Percentiles rank a stretch among this genome's conserved stretches.
These are phyloP conservation scores for Stagonosporopsis rhizophila DNA, from an alignment of 2,329 filamentous ascomycete species.

Conservation along the genomic window DNA sequence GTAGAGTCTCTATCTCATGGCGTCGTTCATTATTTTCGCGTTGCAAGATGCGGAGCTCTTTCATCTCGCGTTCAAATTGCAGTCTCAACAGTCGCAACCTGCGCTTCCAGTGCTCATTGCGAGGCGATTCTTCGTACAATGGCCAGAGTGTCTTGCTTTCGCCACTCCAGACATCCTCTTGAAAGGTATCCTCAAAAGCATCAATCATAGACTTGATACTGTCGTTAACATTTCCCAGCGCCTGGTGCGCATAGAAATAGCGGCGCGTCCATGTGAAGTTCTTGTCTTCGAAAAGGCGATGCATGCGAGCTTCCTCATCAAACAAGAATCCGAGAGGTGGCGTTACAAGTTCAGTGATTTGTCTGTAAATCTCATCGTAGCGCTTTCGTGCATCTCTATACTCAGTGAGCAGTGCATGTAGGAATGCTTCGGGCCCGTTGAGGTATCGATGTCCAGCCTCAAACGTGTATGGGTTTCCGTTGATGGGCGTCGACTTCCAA, in stretches of 20 bases:
- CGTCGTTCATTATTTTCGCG: conserved; percentile 62
- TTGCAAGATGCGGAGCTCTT: conserved; percentile 57
- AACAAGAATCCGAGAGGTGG: conserved; percentile 68
- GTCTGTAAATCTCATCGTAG: conserved; percentile 63
- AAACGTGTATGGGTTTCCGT: conserved; percentile 61
- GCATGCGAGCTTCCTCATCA: conserved; percentile 61
- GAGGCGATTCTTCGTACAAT: conserved; percentile 56
- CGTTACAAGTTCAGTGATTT: conserved; percentile 65
- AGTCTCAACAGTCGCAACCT: conserved; percentile 56
- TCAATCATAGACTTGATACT: conserved; percentile 65
- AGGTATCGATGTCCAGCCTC: conserved; percentile 64
- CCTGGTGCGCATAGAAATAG: conserved; percentile 70
- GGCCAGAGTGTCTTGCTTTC: conserved; percentile 64
- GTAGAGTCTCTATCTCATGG: conserved; percentile 63
- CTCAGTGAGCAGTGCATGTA: conserved; percentile 65
- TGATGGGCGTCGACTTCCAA: conserved; percentile 53
- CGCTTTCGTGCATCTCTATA: conserved; percentile 67
- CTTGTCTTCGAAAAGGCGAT: conserved; percentile 67
- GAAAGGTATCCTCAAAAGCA: conserved; percentile 65
- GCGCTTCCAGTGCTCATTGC: conserved; percentile 58
- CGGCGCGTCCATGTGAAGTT: conserved; percentile 67
- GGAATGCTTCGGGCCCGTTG: conserved; percentile 68
- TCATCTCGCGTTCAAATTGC: conserved; percentile 61
- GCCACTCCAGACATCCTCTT: conserved; percentile 65
- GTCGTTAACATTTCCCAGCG: conserved; percentile 66